Base-by-base conservation (phyloP, 2,329 filamentous ascomycete genomes). In the Aspergillus pseudoterreus region DNA sequence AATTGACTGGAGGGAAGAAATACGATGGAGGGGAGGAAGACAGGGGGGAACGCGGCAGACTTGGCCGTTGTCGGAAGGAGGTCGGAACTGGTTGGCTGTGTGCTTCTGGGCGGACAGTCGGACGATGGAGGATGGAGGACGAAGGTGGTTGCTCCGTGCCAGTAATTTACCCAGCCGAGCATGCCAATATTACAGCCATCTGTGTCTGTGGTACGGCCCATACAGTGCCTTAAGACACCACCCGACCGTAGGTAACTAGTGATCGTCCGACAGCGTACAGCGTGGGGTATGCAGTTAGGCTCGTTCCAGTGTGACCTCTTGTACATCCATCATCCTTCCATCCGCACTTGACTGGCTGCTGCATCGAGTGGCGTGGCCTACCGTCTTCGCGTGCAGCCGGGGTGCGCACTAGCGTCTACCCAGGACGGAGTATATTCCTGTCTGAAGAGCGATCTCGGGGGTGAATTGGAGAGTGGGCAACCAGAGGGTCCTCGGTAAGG, bases 11-110 rank as follows among this genome's bases (percentile, higher is more conserved):
- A 45, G 38, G 39, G 19, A 33, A 43, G 22, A 33, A 44, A 17
- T 22, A 17, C 15, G 48, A 45, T 22, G 21, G 38, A 27, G 39
- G 43, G 24, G 21, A 43, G 51, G 45, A 52, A 50, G 47, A 45
- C 50, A 42, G 47, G 39, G 54, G 48, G 56, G 52, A 33, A 32
- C n/a, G 52, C 45, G 54, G 52, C 33, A 45, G 36, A 43, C 62
- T 63, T 63, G 63, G 58, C 64, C 63, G 64, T 65, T 65, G 63
- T 67, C 64, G 64, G 64, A 61, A 63, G 50, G 17, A 12, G 36
- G 53, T 35, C 49, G 49, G n/a, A 19, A 42, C 17, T 42, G 35
- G 51, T 12, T 35, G 45, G 46, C 49, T 45, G 52, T 50, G 22
- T 41, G 45, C 24, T 30, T 49, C 47, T 50, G 55, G 55, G 60